These are phyloP conservation scores for Pyrus betulifolia DNA, from an alignment of 306 rosid genomes.

Conservation along the genomic window DNA sequence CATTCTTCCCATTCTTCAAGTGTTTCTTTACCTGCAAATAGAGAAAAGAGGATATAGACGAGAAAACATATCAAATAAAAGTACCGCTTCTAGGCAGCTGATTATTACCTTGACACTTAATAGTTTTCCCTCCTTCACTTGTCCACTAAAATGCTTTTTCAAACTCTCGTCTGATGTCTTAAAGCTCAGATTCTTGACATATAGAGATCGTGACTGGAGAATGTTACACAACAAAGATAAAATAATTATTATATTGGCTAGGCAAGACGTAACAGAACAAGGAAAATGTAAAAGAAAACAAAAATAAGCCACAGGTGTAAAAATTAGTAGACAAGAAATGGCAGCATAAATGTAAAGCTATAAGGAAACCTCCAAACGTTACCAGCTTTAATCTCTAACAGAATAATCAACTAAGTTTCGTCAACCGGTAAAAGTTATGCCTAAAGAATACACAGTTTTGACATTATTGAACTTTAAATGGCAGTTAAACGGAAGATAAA, in stretches of 20 bases:
- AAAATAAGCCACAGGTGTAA: not conserved
- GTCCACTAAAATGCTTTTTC: constrained; percentile 58
- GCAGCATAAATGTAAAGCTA: not conserved
- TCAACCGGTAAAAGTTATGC: not conserved
- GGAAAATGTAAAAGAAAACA: no score
- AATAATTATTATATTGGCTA: not conserved
- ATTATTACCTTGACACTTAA: constrained; percentile 68
- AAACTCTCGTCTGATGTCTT: constrained; percentile 65
- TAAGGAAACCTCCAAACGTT: not conserved
- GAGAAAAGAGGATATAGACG: constrained; percentile 8
- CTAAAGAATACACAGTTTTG: not conserved
- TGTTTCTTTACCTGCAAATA: constrained; percentile 70
- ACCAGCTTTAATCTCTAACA: not conserved
- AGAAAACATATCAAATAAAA: not conserved
- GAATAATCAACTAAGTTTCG: not conserved
- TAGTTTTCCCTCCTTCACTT: constrained; percentile 58
- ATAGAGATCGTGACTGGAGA: constrained; percentile 74
- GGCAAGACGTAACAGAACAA: not conserved
- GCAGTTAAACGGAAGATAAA: not conserved
- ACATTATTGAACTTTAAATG: not conserved
- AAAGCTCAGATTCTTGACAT: constrained; percentile 92
- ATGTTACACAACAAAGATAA: constrained; percentile 12
- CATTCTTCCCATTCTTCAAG: constrained; percentile 70
- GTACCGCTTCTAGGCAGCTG: not conserved
- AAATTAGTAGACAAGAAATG: not conserved